Conservation (phyloP, 371 early-diverging fungal species). For the Homolaphlyctis polyrhiza region DNA sequence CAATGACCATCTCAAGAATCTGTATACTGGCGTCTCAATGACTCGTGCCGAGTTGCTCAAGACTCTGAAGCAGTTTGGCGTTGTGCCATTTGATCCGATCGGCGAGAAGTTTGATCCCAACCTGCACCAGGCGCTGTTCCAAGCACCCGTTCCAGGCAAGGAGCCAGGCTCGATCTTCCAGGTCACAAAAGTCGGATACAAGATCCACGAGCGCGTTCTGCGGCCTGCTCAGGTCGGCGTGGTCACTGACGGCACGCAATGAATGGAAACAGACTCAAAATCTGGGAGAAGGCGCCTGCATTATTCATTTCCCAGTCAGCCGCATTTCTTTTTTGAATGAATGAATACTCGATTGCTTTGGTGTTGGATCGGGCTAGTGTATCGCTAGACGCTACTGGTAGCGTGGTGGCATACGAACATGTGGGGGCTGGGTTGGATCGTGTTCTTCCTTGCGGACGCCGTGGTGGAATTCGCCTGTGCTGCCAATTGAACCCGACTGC, state of each 20-base stretch:
- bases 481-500: no score
- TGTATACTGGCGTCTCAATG: constrained; percentile 86
- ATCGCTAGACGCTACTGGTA: no score
- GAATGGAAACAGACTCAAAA: not conserved
- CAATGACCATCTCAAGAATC: constrained; percentile 59
- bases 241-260: constrained; percentile 44
- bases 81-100: constrained; percentile 71
- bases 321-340: no score
- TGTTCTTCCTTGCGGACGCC: no score
- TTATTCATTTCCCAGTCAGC: no score
- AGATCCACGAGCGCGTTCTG: constrained; percentile 84
- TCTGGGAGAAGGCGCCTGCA: no score
- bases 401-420: no score
- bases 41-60: constrained; percentile 80
- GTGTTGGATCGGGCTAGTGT: no score
- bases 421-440: no score
- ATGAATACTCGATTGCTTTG: no score
- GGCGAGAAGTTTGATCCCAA: constrained; percentile 92
- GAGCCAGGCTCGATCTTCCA: constrained; percentile 81
- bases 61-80: constrained; percentile 85
- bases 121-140: constrained; percentile 91
- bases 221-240: constrained; percentile 98
- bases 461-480: no score
- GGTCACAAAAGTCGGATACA: constrained; percentile 90
- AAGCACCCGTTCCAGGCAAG: constrained; percentile 82